These are phyloP conservation scores for Helenozyma baotianmanensis DNA, from an alignment of 805 yeast species.

Conservation along the genomic window DNA sequence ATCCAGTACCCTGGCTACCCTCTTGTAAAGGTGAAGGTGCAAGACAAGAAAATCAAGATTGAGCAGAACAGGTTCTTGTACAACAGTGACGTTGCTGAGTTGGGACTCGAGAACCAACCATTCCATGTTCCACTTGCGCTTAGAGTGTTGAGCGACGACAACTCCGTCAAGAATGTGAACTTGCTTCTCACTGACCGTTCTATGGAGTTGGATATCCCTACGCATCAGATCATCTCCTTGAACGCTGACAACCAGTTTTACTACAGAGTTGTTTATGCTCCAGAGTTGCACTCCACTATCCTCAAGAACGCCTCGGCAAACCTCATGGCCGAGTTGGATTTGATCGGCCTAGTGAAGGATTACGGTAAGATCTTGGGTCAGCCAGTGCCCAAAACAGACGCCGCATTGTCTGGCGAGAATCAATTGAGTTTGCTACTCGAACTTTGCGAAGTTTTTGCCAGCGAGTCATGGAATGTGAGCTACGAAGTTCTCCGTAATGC, in stretches of 20 bases:
- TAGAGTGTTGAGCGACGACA: conserved; percentile 24
- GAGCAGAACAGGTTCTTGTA: conserved; percentile 38
- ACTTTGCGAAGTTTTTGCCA: conserved; percentile 24
- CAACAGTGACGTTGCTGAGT: conserved; percentile 17
- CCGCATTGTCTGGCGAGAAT: conserved; percentile 19
- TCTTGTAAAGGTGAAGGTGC: conserved; percentile 35
- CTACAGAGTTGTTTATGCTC: conserved; percentile 45
- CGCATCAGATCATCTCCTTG: conserved; percentile 30
- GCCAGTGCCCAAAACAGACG: conserved; percentile 13
- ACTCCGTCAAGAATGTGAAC: conserved; percentile 28
- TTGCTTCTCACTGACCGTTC: conserved; percentile 43
- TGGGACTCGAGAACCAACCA: conserved; percentile 51
- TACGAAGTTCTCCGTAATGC: conserved; percentile 32
- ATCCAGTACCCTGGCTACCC: conserved; percentile 58
- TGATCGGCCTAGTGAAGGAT: conserved; percentile 35
- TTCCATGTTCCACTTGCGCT: conserved; percentile 58
- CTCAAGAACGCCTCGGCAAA: conserved; percentile 20
- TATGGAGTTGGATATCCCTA: conserved; percentile 25
- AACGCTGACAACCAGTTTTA: conserved; percentile 46
- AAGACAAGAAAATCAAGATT: conserved; percentile 21
- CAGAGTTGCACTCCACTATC: conserved; percentile 9
- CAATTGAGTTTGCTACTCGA: conserved; percentile 24
- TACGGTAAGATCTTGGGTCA: conserved; percentile 35
- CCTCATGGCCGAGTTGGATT: conserved; percentile 25
- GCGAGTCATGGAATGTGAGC: conserved; percentile 20